Evolutionary conservation across 441 rosid genomes (phyloP).

Genomic region (Biscutella auriculata): DNA sequence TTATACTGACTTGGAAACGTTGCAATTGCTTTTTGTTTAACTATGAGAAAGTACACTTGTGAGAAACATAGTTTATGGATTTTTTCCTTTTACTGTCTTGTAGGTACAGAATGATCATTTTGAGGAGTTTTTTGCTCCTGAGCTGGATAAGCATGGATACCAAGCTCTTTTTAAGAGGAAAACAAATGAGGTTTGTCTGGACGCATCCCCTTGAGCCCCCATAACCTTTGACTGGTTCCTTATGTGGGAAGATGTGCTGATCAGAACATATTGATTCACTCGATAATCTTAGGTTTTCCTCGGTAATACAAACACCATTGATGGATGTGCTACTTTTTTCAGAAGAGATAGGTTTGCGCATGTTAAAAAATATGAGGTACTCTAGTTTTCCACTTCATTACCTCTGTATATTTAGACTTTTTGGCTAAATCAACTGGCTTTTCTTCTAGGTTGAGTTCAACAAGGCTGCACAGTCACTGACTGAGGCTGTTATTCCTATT

Average conservation of each 20-base stretch:
- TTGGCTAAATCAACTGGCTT: neutral
- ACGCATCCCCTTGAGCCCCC: neutral
- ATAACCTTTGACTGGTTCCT: neutral
- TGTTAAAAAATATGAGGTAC: conserved; percentile 57
- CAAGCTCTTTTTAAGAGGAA: conserved; percentile 69
- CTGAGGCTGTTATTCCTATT: conserved; percentile 67
- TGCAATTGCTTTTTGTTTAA: neutral
- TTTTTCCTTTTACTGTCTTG: neutral
- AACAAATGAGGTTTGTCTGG: conserved; percentile 57
- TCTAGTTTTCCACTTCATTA: neutral
- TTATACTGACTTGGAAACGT: neutral
- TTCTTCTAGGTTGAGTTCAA: conserved; percentile 74
- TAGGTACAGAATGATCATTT: conserved; percentile 88
- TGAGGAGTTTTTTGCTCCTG: conserved; percentile 75
- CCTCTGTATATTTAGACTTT: neutral
- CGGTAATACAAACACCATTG: conserved; percentile 47
- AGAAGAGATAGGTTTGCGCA: conserved; percentile 44
- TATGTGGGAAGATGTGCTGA: conserved; percentile 3
- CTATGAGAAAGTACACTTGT: neutral
- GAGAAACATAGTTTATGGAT: too few species aligned
- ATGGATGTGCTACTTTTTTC: conserved; percentile 88
- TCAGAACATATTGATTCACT: neutral
- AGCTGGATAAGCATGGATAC: conserved; percentile 19
- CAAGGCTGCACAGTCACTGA: conserved; percentile 87
- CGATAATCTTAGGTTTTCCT: conserved; percentile 41